These are phyloP conservation scores for Dichotomopilus funicola DNA, from an alignment of 2,329 filamentous ascomycete species.

Conservation along the genomic window DNA sequence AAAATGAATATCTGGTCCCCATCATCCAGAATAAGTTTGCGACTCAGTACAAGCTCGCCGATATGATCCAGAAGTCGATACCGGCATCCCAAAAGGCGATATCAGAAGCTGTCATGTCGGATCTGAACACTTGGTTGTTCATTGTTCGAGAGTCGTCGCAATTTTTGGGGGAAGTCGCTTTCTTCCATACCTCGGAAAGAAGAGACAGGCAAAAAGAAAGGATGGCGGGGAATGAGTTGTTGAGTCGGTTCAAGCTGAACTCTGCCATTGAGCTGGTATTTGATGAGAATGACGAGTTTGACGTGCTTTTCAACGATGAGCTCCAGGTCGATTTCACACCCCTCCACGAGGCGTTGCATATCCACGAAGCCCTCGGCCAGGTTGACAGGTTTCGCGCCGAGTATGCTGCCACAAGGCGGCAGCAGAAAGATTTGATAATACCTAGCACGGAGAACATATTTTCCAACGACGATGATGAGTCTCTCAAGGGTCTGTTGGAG, in stretches of 20 bases:
- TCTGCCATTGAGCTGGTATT: conserved; percentile 93
- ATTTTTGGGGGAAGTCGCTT: conserved; percentile 90
- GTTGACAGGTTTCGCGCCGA: conserved; percentile 85
- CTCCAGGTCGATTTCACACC: conserved; percentile 92
- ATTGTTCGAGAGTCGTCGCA: conserved; percentile 93
- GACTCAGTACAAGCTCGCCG: conserved; percentile 88
- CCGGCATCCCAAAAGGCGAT: conserved; percentile 88
- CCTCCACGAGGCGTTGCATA: conserved; percentile 90
- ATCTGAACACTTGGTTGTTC: conserved; percentile 94
- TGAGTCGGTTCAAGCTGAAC: conserved; percentile 83
- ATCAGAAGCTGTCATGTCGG: conserved; percentile 92
- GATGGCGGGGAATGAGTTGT: conserved; percentile 65
- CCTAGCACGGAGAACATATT: conserved; percentile 69
- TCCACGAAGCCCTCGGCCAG: conserved; percentile 89
- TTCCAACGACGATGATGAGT: conserved; percentile 78
- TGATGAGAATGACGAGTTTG: conserved; percentile 92
- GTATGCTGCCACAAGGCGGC: conserved; percentile 83
- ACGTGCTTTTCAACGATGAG: conserved; percentile 91
- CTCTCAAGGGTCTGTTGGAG: conserved; percentile 84
- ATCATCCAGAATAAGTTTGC: conserved; percentile 75
- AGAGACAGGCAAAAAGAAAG: conserved; percentile 77
- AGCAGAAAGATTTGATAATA: conserved; percentile 86
- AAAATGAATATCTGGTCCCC: conserved; percentile 82
- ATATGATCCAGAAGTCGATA: conserved; percentile 92
- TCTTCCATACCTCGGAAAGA: conserved; percentile 89